Base-by-base conservation (phyloP, 805 yeast species). In the Ogataea paraovalis region DNA sequence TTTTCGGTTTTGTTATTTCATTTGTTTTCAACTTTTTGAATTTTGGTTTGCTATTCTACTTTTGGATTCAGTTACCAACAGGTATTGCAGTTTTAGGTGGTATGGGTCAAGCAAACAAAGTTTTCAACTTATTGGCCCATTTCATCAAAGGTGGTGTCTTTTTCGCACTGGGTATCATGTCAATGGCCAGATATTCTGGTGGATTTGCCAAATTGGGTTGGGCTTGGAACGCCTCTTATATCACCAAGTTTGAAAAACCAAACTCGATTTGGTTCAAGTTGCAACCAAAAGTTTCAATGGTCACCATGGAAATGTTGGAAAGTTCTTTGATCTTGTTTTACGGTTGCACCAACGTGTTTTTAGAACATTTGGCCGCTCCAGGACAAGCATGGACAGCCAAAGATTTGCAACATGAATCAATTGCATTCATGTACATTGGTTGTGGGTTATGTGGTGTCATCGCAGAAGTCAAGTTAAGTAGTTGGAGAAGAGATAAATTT, bases 91-190 rank as follows among this genome's bases (percentile, higher is more conserved):
- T 85, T 5, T 85, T 87, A 39, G 78, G 76, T 45, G 61, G 83
- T 37, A 66, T 90, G 58, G 98, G 96, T 36, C 68, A 78, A 65
- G 91, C 81, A 3, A 61, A 57, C 12, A 71, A 72, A 19, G 83
- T 91, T 13, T 92, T 88, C 70, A 89, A 88, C 57, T 66, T 92
- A 44, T 74, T 92, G 48, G 99, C 99, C 1, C 99, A 92, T 67
- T 88, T 89, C 76, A 92, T 92, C 65, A 92, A 92, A 67, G 99
- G 99, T 50, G 94, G 92, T 22, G 94, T 92, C 2, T 92, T 92
- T 62, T 74, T 89, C 49, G 53, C 74, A 4, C 69, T 86, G 36
- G 99, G 99, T 19, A 51, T 91, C 7, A 62, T 90, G 5, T 78
- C 96, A n/a, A 72, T 94, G 36, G 86, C 90, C 1, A 80, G 98